These are phyloP conservation scores for Piloderma croceum DNA, from an alignment of 768 basidiomycete species.

Conservation along the genomic window DNA sequence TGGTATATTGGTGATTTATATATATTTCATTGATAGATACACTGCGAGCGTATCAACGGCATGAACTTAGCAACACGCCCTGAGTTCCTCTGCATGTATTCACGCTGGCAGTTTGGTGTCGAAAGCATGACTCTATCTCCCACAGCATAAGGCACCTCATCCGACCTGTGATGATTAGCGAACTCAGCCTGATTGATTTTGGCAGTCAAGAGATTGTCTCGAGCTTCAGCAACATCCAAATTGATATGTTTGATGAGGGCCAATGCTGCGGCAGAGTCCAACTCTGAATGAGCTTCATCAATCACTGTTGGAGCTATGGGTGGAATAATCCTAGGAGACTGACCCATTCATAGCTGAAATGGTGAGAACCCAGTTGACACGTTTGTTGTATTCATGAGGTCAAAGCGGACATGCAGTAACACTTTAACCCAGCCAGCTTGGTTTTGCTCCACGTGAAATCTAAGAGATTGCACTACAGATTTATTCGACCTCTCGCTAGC, in stretches of 20 bases:
- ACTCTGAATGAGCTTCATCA: not conserved
- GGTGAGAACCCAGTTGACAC: constrained; percentile 23
- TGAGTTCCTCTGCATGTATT: constrained; percentile 13
- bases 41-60: no score
- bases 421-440: constrained; percentile 26
- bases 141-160: constrained; percentile 12
- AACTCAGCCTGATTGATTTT: constrained; percentile 16
- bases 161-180: constrained; percentile 12
- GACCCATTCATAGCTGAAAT: no score
- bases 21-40: no score
- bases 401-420: constrained; percentile 25
- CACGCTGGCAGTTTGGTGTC: constrained; percentile 13
- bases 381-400: constrained; percentile 29
- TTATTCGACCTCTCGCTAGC: constrained; percentile 28
- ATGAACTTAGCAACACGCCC: constrained; percentile 24
- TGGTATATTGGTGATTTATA: no score
- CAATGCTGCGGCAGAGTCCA: constrained; percentile 3
- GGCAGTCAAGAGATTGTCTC: constrained; percentile 17
- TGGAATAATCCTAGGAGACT: constrained; percentile 17
- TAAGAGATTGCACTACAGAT: constrained; percentile 22
- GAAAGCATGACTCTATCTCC: constrained; percentile 24
- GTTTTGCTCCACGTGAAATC: constrained; percentile 18
- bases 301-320: constrained; percentile 10
- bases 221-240: constrained; percentile 17
- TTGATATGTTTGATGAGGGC: constrained; percentile 5